Base-by-base conservation (phyloP, 495 filamentous ascomycete genomes). In the Penicillium lividum region DNA sequence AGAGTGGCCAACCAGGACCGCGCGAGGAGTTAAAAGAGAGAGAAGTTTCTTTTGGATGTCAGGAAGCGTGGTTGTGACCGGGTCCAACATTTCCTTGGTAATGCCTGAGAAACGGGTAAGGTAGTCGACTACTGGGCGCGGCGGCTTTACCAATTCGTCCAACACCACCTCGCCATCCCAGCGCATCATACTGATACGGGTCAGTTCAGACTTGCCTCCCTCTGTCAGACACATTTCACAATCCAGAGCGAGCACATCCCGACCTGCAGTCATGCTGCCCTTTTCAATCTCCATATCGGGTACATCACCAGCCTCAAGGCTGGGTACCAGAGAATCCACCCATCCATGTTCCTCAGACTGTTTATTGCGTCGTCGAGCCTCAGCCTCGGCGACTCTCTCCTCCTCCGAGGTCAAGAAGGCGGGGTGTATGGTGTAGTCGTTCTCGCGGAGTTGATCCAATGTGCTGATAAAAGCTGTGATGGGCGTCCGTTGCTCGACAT, bases 221-320 rank as follows among this genome's bases (percentile, higher is more conserved):
- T 87, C 87, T 0, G 92, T 93, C 67, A 87, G 82, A 65, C 92
- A 96, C 94, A 98, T 98, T 69, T 98, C 94, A 69, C 94, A 98
- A 64, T 98, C 94, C 51, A 98, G 79, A 9, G 91, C 86, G 25
- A 94, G 72, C 7, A 98, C 76, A n/a, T 87, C 84, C 42, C 89
- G 84, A 18, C 93, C 95, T 11, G 84, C 90, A 2, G 92, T 94
- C 53, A 96, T 76, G 66, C 90, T 91, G 15, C 91, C 94, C 60
- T 85, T 71, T 70, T 94, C 80, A 43, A 95, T 86, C 51, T 93
- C 84, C 5, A 73, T 66, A 25, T 89, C 87, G 0, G 86, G 84
- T 0, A 88, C 78, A 46, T 82, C 70, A 0, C 85, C 89, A n/a
- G 87, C 87, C 47, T 87, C 85, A 16, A 89, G 69, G 10, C 65